A percentile compares a stretch with the other conserved stretches of the same genome.
Evolutionary conservation across 2,329 filamentous ascomycete species (phyloP).

Genomic region (Blastomyces percursus): DNA sequence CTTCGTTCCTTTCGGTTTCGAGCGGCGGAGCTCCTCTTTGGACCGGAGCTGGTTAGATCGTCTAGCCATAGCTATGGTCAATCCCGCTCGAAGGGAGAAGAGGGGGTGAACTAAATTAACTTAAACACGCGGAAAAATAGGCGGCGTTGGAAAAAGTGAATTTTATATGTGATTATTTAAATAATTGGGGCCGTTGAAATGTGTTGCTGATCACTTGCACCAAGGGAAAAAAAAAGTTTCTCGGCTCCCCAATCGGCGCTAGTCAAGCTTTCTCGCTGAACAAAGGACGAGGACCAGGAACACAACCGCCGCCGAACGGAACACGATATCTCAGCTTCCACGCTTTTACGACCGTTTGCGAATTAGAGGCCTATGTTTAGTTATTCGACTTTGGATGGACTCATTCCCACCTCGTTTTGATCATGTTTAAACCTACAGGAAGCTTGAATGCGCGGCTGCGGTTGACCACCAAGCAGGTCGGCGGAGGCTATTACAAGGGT

Average conservation of each 20-base stretch:
- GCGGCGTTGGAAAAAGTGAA: background rate
- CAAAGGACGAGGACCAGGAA: background rate
- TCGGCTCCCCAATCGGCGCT: background rate
- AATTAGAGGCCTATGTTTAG: background rate
- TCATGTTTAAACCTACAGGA: constrained; percentile 36
- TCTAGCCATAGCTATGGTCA: constrained; percentile 27
- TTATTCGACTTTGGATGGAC: constrained; percentile 1
- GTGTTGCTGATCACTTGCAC: background rate
- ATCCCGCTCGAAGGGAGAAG: background rate
- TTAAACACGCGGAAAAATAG: background rate
- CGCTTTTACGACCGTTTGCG: background rate
- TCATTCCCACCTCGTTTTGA: constrained; percentile 9
- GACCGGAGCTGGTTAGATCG: constrained; percentile 32
- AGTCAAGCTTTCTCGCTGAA: background rate
- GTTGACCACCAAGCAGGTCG: constrained; percentile 86
- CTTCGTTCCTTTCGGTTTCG: constrained; percentile 33
- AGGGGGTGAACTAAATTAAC: background rate
- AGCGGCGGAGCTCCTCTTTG: constrained; percentile 22
- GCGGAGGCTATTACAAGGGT: constrained; percentile 95
- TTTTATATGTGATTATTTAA: background rate
- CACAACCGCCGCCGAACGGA: background rate
- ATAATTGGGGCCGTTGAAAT: background rate
- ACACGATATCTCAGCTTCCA: background rate
- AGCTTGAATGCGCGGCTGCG: constrained; percentile 59
- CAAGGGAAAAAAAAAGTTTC: constrained; percentile 1